Evolutionary conservation across 2,329 filamentous ascomycete genomes (phyloP), one percentile per base, ranked within the genome.

Genomic region (Arachnomyces sp.): DNA sequence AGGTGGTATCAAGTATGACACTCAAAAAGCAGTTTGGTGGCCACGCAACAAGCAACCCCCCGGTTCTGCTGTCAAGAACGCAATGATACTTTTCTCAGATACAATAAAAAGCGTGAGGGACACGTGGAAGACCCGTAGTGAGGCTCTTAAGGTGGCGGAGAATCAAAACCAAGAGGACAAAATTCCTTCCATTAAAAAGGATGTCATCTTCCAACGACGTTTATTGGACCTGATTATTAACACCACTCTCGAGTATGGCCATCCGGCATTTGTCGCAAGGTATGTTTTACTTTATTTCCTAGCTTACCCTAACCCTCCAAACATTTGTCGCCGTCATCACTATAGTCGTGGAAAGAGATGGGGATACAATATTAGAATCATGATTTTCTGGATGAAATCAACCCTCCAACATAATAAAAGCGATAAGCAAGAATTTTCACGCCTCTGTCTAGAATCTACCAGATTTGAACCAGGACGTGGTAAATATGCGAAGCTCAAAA

Each of bases 1-100:
- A 44, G 71, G 64, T 49, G 74, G 68, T 32, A 68, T 70, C 11
- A 66, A 69, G 39, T 81, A 79, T 56, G 76, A 80, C 52, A 68
- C 74, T 7, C 71, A 79, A 41, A 75, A 76, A 54, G 74, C 76
- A 20, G 69, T 79, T 8, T 81, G 77, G 77, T 71, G 67, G 36
- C 70, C 73, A 34, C 70, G 70, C 44, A 73, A 71, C 46, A 70
- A 68, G 44, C 57, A 63, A 25, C 62, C 71, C 14, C 61, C 64
- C 40, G 61, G 66, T 12, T 69, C 73, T 17, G 70, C 71, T 44
- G 71, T 81, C 42, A 71, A 74, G 47, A 63, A 60, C 46, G 72
- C 71, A 33, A 63, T 81, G 47, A 67, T 68, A 36, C 67, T 72
- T 32, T 74, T 76, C 52, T 78, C 76, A 64, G 74, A 79, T 36